These are phyloP conservation scores for Eutypa lata DNA, from an alignment of 2,329 filamentous ascomycete species.

Conservation along the genomic window DNA sequence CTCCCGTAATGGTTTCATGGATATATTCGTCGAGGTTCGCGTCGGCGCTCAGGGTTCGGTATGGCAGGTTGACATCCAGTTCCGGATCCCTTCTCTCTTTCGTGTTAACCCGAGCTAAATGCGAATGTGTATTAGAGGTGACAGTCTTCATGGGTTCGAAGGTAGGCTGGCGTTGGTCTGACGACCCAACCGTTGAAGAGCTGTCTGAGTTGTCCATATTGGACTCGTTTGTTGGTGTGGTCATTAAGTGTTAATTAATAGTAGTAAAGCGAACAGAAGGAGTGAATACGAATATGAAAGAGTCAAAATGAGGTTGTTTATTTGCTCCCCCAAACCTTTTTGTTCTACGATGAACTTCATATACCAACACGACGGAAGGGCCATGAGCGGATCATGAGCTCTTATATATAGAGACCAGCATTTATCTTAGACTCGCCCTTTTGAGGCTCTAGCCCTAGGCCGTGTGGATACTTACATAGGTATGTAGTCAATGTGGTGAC, in stretches of 20 bases:
- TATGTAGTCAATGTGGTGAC: not conserved
- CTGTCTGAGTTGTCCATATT: not conserved
- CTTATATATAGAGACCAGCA: no score
- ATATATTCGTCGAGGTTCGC: slow-evolving; percentile 68
- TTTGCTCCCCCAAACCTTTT: no score
- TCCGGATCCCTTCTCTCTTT: slow-evolving; percentile 38
- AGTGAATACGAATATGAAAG: no score
- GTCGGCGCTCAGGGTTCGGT: slow-evolving; percentile 57
- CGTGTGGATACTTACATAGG: no score
- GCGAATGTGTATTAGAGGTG: not conserved
- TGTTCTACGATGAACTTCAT: no score
- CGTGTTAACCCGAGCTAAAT: slow-evolving; percentile 5
- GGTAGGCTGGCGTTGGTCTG: not conserved
- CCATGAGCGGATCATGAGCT: no score
- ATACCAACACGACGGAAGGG: no score
- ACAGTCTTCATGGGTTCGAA: not conserved
- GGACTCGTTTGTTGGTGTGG: not conserved
- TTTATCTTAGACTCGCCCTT: not conserved
- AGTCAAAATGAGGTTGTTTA: no score
- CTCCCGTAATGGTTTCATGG: slow-evolving; percentile 57
- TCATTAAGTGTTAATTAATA: not conserved
- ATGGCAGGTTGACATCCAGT: slow-evolving; percentile 58
- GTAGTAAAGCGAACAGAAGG: not conserved
- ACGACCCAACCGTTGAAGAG: not conserved
- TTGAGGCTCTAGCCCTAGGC: not conserved